Conservation (phyloP, 1,284 basidiomycete genomes). For the Moesziomyces parantarcticus region DNA sequence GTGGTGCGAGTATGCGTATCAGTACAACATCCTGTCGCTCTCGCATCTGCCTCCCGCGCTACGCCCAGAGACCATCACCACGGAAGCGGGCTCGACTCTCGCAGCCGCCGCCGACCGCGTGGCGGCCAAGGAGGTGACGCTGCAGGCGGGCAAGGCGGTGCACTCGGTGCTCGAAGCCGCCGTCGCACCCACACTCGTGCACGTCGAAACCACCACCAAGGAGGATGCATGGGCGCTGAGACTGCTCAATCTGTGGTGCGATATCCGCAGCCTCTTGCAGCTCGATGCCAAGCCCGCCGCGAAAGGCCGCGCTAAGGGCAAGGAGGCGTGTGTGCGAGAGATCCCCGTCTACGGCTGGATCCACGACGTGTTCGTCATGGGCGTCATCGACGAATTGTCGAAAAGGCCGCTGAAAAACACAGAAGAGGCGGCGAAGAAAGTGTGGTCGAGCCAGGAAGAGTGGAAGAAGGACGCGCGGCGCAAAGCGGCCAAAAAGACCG, state of each 20-base stretch:
- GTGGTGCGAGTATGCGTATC: constrained; percentile 63
- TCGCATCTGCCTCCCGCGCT: constrained; percentile 49
- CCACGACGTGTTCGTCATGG: constrained; percentile 54
- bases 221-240: constrained; percentile 81
- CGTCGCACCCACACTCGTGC: constrained; percentile 73
- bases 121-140: constrained; percentile 36
- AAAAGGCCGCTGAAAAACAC: constrained; percentile 3
- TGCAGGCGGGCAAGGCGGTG: constrained; percentile 70
- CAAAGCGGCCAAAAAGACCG: constrained; percentile 1
- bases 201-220: constrained; percentile 71
- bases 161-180: constrained; percentile 84
- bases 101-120: constrained; percentile 29
- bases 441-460: constrained; percentile 52
- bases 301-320: constrained; percentile 4
- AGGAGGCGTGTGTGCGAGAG: constrained; percentile 44
- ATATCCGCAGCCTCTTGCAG: constrained; percentile 14
- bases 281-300: constrained; percentile 6
- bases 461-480: constrained; percentile 42
- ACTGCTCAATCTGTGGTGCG: constrained; percentile 69
- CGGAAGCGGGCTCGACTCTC: constrained; percentile 44
- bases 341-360: constrained; percentile 61
- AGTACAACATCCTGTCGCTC: constrained; percentile 55
- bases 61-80: constrained; percentile 54
- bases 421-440: constrained; percentile 6
- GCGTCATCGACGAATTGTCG: constrained; percentile 61